Evolutionary conservation across 1,284 basidiomycete genomes (phyloP), one percentile per base, ranked within the genome.

Genomic region (Peniophora sp.): DNA sequence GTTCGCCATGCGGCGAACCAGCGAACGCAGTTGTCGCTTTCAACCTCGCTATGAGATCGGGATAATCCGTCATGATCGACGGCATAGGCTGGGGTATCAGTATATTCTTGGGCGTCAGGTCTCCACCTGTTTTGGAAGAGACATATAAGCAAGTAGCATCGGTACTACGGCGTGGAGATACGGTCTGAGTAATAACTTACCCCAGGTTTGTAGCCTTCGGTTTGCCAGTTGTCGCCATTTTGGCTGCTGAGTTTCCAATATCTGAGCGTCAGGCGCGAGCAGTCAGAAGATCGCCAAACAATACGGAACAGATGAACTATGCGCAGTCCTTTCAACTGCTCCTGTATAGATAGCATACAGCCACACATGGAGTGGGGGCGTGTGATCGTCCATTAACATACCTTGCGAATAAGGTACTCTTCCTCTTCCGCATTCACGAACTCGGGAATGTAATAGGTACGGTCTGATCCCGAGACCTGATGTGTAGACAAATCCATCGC

Each of bases 211-310:
- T 49, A 91, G 62, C 55, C 89, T 91, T 58, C 23, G 36, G 25
- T 91, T 91, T 3, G 80, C 76, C 17, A 94, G 74, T n/a, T 76
- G 77, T 65, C 85, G 92, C 92, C 92, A 96, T 65, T 83, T 89
- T 9, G 81, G 83, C 60, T 79, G 81, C n/a, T 89, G 88, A 1
- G 85, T 81, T 60, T 85, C 83, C 27, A 71, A 65, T 52, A 94
- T 87, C 87, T 92, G 55, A 52, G n/a, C n/a, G n/a, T n/a, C n/a
- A n/a, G n/a, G n/a, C n/a, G n/a, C n/a, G n/a, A n/a, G n/a, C n/a
- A n/a, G n/a, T n/a, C n/a, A n/a, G n/a, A n/a, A n/a, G n/a, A n/a
- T n/a, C n/a, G n/a, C n/a, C n/a, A n/a, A n/a, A n/a, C n/a, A n/a
- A n/a, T n/a, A n/a, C n/a, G n/a, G n/a, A n/a, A n/a, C n/a, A n/a